Conservation (phyloP, 2,329 filamentous ascomycete species). For the Paecilomyces sp. region DNA sequence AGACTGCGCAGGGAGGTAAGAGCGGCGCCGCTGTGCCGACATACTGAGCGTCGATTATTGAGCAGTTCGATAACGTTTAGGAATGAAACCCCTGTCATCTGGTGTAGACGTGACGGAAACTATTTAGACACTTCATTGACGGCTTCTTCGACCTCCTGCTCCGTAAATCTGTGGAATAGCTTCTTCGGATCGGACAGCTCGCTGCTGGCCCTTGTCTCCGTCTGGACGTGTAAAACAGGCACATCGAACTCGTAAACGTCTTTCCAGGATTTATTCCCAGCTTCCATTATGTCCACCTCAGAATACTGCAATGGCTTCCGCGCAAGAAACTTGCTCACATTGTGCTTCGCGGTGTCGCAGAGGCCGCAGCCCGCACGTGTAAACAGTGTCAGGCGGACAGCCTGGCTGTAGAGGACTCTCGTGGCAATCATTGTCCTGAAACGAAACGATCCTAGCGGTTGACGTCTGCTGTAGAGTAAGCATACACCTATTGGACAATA, state of each 20-base stretch:
- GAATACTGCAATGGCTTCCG: conserved; percentile 48
- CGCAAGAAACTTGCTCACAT: conserved; percentile 47
- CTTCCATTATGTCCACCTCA: conserved; percentile 54
- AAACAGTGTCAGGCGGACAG: conserved; percentile 50
- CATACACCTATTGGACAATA: background rate
- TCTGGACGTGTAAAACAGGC: conserved; percentile 55
- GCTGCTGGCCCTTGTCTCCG: conserved; percentile 37
- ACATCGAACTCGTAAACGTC: conserved; percentile 58
- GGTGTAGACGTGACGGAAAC: background rate
- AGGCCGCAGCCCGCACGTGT: conserved; percentile 54
- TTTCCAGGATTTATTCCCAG: conserved; percentile 50
- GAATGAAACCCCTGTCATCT: background rate
- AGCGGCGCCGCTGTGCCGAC: conserved; percentile 7
- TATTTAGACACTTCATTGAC: conserved; percentile 39
- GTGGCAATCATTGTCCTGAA: conserved; percentile 22
- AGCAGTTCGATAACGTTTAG: background rate
- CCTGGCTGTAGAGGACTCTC: conserved; percentile 19
- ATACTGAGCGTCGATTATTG: conserved; percentile 1
- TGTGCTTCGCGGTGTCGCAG: conserved; percentile 54
- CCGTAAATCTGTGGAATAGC: conserved; percentile 57
- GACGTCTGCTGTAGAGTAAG: background rate
- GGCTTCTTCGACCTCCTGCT: conserved; percentile 47
- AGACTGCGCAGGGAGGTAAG: conserved; percentile 22
- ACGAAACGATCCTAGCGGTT: background rate
- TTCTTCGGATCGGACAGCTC: conserved; percentile 55